These are phyloP conservation scores for Dactylellina drechsleri DNA, from an alignment of 2,329 filamentous ascomycete species.

Conservation along the genomic window DNA sequence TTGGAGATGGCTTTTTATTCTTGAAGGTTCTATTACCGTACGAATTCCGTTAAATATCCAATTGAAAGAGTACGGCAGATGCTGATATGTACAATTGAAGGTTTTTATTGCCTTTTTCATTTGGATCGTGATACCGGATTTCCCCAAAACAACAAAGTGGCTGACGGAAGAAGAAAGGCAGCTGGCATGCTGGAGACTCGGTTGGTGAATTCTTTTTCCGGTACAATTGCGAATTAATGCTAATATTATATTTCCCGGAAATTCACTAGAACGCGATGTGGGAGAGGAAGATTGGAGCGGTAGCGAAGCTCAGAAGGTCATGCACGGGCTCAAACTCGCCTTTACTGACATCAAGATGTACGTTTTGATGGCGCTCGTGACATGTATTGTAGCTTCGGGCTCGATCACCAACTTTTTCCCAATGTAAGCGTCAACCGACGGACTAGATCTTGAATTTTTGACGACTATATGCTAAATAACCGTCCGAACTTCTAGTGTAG, in stretches of 20 bases:
- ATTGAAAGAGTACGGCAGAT: not conserved
- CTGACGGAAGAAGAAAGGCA: slow-evolving; percentile 70
- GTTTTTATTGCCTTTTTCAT: slow-evolving; percentile 69
- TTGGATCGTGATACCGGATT: slow-evolving; percentile 73
- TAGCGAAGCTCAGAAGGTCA: slow-evolving; percentile 68
- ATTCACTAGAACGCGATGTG: slow-evolving; percentile 64
- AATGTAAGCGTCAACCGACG: slow-evolving; percentile 40
- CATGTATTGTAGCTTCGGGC: slow-evolving; percentile 69
- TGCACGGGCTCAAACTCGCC: slow-evolving; percentile 68
- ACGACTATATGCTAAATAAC: not conserved
- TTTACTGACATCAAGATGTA: slow-evolving; percentile 71
- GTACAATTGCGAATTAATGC: not conserved
- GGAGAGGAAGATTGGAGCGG: slow-evolving; percentile 73
- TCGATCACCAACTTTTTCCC: slow-evolving; percentile 76
- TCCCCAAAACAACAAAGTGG: slow-evolving; percentile 71
- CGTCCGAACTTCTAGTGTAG: slow-evolving; percentile 66
- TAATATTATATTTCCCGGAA: not conserved
- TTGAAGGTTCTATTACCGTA: slow-evolving; percentile 73
- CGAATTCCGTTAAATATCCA: not conserved
- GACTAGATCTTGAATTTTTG: not conserved
- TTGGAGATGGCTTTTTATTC: slow-evolving; percentile 76
- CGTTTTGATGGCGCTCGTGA: slow-evolving; percentile 69
- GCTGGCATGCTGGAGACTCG: slow-evolving; percentile 70
- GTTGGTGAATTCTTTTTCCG: slow-evolving; percentile 3
- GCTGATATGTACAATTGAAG: slow-evolving; percentile 25